Evolutionary conservation across 371 early-diverging fungal genomes (phyloP).

Genomic region (Homolaphlyctis polyrhiza): DNA sequence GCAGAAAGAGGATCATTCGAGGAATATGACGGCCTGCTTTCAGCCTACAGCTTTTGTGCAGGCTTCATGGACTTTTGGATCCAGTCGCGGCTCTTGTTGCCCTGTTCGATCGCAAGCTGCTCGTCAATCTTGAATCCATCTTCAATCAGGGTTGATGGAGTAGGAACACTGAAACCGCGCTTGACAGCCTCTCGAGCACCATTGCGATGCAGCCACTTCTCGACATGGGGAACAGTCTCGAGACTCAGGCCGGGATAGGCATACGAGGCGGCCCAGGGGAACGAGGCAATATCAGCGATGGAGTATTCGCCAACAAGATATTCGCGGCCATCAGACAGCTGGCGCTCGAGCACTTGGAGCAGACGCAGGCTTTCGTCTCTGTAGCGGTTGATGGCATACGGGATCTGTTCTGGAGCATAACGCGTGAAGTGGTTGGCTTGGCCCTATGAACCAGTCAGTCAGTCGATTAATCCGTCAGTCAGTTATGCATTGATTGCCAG

Average conservation of each 20-base stretch:
- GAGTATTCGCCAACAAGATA: conserved; percentile 32
- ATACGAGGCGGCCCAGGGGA: conserved; percentile 26
- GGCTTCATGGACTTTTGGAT: neutral
- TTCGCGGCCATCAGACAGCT: conserved; percentile 22
- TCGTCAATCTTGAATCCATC: conserved; percentile 3
- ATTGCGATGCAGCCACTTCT: conserved; percentile 22
- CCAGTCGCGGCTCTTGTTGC: neutral
- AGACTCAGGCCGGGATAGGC: conserved; percentile 19
- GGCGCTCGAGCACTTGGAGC: conserved; percentile 25
- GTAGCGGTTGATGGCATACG: conserved; percentile 46
- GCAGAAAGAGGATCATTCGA: no score
- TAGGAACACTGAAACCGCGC: conserved; percentile 20
- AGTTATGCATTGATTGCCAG: no score
- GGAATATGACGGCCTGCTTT: no score
- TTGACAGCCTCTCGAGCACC: conserved; percentile 14
- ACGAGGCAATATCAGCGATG: conserved; percentile 28
- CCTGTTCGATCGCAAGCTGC: neutral
- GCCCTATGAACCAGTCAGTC: conserved; percentile 20
- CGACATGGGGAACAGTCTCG: conserved; percentile 19
- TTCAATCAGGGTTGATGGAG: neutral
- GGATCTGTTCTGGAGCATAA: conserved; percentile 43
- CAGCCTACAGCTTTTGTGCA: no score
- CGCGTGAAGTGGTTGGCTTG: conserved; percentile 42
- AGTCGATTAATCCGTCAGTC: no score
- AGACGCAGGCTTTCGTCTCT: conserved; percentile 37